A percentile compares a stretch with the other conserved stretches of the same genome.
Evolutionary conservation across 108 stramenopile species (phyloP).

Genomic region (Fragilaria crotonensis): DNA sequence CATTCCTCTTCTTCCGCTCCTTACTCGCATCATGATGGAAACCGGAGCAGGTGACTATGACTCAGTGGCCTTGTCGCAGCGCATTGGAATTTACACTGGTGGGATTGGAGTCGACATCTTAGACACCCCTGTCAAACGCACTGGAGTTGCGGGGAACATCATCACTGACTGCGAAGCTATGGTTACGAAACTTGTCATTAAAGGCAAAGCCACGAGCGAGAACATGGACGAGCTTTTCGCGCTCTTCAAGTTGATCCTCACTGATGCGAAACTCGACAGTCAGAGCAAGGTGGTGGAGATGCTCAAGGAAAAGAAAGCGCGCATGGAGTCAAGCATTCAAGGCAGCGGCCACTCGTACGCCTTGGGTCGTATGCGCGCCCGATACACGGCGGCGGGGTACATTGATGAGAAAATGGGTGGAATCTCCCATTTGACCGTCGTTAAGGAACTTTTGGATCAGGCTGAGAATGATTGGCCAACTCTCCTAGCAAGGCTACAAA

Average conservation of each 20-base stretch:
- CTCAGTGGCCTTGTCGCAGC: slow-evolving; percentile 69
- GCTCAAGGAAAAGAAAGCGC: slow-evolving; percentile 76
- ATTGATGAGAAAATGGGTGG: slow-evolving; percentile 89
- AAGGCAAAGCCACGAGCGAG: slow-evolving; percentile 83
- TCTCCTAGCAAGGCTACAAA: slow-evolving; percentile 74
- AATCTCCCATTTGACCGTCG: slow-evolving; percentile 68
- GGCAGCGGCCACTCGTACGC: slow-evolving; percentile 80
- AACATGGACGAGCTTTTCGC: slow-evolving; percentile 82
- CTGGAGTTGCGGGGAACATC: slow-evolving; percentile 36
- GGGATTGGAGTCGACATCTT: slow-evolving; percentile 62
- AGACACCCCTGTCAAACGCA: slow-evolving; percentile 59
- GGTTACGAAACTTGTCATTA: slow-evolving; percentile 65
- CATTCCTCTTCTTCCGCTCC: slow-evolving; percentile 80
- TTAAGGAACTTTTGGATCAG: slow-evolving; percentile 71
- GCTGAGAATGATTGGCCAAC: slow-evolving; percentile 94
- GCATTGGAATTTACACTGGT: slow-evolving; percentile 86
- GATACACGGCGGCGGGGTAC: slow-evolving; percentile 84
- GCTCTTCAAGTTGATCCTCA: slow-evolving; percentile 80
- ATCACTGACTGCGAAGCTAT: slow-evolving; percentile 60
- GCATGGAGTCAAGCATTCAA: slow-evolving; percentile 62
- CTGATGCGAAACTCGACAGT: slow-evolving; percentile 82
- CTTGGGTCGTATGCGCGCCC: slow-evolving; percentile 67
- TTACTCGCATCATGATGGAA: slow-evolving; percentile 85
- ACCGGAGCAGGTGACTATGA: slow-evolving; percentile 88
- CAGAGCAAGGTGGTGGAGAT: slow-evolving; percentile 88